Percentiles rank a stretch among this genome's conserved stretches.
Conservation (phyloP, 495 filamentous ascomycete genomes). For the Filosporella fistucella region DNA sequence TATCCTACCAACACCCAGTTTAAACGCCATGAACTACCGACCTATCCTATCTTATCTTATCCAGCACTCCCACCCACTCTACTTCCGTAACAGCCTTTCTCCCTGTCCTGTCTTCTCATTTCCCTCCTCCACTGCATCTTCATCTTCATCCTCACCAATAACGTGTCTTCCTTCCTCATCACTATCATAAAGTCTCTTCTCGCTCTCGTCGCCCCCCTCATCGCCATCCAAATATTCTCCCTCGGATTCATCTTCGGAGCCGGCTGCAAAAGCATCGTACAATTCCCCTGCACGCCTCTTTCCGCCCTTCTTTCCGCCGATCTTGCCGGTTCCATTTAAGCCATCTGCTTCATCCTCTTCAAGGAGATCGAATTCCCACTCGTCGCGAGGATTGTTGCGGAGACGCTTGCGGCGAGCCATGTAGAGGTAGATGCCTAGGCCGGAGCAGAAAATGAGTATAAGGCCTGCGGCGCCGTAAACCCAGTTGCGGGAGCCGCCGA, state of each 20-base stretch:
- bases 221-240: constrained; percentile 33
- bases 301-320: constrained; percentile 21
- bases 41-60: no score
- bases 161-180: constrained; percentile 21
- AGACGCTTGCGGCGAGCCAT: constrained; percentile 71
- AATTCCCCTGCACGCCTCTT: constrained; percentile 72
- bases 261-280: constrained; percentile 88
- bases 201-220: constrained; percentile 24
- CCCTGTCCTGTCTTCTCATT: constrained; percentile 13
- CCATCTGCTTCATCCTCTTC: constrained; percentile 74
- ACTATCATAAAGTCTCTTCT: constrained; percentile 22
- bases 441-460: constrained; percentile 80
- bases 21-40: no score
- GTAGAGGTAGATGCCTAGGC: constrained; percentile 74
- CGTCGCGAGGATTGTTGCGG: constrained; percentile 69
- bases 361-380: constrained; percentile 94
- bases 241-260: constrained; percentile 64
- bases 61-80: not conserved
- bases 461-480: constrained; percentile 84
- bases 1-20: no score
- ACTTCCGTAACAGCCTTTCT: constrained; percentile 12
- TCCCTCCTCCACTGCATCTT: constrained; percentile 14
- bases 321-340: constrained; percentile 26
- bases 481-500: constrained; percentile 90
- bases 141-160: constrained; percentile 24